Base-by-base conservation (phyloP, 2,329 filamentous ascomycete genomes). In the Botryosphaeria dothidea region DNA sequence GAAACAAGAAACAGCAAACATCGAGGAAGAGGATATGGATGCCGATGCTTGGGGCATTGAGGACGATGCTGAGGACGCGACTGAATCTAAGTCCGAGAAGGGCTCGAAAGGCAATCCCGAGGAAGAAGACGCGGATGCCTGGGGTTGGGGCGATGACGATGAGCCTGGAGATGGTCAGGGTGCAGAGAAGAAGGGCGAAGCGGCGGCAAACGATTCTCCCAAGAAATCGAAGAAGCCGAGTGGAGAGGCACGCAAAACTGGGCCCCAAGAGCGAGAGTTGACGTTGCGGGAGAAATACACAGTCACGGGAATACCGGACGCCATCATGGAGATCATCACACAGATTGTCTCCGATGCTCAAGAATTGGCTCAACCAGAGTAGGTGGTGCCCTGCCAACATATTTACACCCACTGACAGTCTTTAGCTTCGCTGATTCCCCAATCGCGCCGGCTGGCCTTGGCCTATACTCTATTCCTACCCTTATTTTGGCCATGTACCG, bases 221-320 rank as follows among this genome's bases (percentile, higher is more conserved):
- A 41, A n/a, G 38, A 17, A 23, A 6, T 6, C 29, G 27, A 36
- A 57, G 52, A 66, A 67, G 69, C 75, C 60, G 68, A 78, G 70
- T 65, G 63, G 67, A 15, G 78, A 77, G 56, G 70, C 71, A 2
- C 68, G 72, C 21, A 72, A 73, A 43, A 38, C 71, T 21, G 49
- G 66, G 23, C 36, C 69, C 0, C 68, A 67, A 52, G 73, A 81
- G 8, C 83, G 87, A 64, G 90, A 95, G 73, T 80, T 98, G 66
- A 90, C 91, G 0, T 79, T 98, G 49, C 90, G 85, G 67, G 95
- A 99, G 78, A 91, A 86, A 1, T 99, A 97, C 76, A 91, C 89
- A 66, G 91, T 97, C 60, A 97, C 94, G 0, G 90, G 91, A 2
- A 90, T 97, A 75, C 94, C 95, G 0, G 89, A 92, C 67, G 86